A percentile compares a stretch with the other conserved stretches of the same genome.
phyloP scores from a whole-genome alignment of 2,329 filamentous ascomycete species.

The Trichoderma simmonsii region DNA sequence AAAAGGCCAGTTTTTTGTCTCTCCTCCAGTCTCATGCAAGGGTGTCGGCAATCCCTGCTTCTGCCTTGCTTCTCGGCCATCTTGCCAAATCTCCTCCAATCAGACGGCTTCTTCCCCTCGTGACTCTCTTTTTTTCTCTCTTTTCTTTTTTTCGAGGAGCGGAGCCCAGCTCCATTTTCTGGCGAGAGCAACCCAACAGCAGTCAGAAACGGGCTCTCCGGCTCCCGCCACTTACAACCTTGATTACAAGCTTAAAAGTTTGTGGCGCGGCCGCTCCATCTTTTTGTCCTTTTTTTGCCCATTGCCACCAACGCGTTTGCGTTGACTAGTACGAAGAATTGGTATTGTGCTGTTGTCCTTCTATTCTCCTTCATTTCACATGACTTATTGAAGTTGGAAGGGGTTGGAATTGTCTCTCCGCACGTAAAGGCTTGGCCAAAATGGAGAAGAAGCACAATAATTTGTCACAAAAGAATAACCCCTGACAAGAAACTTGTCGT shows the following conservation, averaged over 20 bases:
- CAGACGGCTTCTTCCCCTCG: not conserved
- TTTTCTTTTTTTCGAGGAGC: not conserved
- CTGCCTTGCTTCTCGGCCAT: not conserved
- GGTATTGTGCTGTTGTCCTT: not conserved
- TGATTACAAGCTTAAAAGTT: constrained; percentile 5
- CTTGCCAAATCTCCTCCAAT: not conserved
- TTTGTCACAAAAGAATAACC: not conserved
- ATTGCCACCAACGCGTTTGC: not conserved
- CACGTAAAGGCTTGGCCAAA: not conserved
- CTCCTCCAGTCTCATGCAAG: not conserved
- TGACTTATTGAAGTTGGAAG: not conserved
- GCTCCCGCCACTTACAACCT: not conserved
- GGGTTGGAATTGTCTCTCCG: not conserved
- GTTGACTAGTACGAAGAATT: not conserved
- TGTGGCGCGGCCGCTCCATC: not conserved
- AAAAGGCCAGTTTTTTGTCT: not conserved
- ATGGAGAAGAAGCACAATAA: not conserved
- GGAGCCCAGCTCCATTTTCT: not conserved
- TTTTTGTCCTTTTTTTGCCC: not conserved
- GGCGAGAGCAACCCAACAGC: not conserved
- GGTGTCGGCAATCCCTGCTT: not conserved
- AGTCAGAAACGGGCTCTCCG: not conserved
- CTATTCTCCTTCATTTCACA: not conserved
- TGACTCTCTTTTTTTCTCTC: not conserved
- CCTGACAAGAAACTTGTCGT: not conserved